A percentile compares a stretch with the other conserved stretches of the same genome.
Conservation (phyloP, 106 monocot genomes). For the Platanthera guangdongensis region DNA sequence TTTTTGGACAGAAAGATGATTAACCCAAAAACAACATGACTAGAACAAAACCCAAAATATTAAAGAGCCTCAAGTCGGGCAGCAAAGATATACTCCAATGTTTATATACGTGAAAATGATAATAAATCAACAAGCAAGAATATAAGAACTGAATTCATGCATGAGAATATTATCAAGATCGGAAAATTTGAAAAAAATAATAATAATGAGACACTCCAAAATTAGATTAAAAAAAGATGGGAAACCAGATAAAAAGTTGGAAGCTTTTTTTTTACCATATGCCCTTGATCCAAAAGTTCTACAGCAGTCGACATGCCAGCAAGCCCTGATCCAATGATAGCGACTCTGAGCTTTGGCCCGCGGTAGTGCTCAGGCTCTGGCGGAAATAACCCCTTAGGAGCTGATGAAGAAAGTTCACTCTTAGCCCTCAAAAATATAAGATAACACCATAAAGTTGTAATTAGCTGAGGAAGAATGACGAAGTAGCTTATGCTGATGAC, state of each 20-base stretch:
- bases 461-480: neutral
- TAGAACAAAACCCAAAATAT: neutral
- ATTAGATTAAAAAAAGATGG: neutral
- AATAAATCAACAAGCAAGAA: neutral
- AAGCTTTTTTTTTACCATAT: constrained; percentile 46
- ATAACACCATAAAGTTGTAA: neutral
- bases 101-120: neutral
- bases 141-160: neutral
- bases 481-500: neutral
- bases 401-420: constrained; percentile 22
- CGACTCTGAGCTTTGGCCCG: constrained; percentile 89
- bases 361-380: constrained; percentile 88
- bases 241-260: neutral
- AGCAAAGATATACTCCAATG: neutral
- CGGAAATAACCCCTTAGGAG: constrained; percentile 95
- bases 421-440: neutral
- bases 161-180: neutral
- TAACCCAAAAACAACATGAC: neutral
- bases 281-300: constrained; percentile 97
- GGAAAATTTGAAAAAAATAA: neutral
- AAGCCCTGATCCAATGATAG: constrained; percentile 91
- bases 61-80: neutral
- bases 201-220: neutral
- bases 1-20: neutral
- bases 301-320: constrained; percentile 99